Evolutionary conservation across 768 basidiomycete species (phyloP), one percentile per base, ranked within the genome.

Genomic region (Polyporus arcularius): DNA sequence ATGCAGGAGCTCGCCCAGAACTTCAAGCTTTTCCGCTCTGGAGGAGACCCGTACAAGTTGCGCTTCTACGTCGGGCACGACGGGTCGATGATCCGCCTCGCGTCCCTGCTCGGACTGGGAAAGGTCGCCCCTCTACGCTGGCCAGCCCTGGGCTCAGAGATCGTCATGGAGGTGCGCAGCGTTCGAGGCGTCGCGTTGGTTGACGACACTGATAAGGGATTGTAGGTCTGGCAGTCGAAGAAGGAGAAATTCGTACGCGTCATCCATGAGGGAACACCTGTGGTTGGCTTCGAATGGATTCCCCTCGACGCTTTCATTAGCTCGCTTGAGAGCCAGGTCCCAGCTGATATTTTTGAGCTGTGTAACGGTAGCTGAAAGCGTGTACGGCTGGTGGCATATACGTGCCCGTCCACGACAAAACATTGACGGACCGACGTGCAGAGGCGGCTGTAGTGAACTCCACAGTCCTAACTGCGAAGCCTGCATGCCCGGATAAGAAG

Each of bases 51-150:
- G 0, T 68, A 73, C 67, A 79, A 76, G 55, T 51, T 79, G 18
- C 71, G 71, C 40, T 73, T 81, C 60, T 78, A 79, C 47, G 75
- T 82, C 5, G 82, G 80, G 4, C 82, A 82, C 55, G 81, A 82
- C 54, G 79, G 80, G 8, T 74, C 78, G 10, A 79, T 82, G 75
- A 75, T 76, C 55, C 68, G 74, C 21, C 68, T 76, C 10, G 70
- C 73, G 2, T 71, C 76, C 1, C 76, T 75, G 8, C 73, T 82
- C 2, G 79, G 81, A 4, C 67, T 81, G 26, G 78, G 76, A 15
- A 67, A 68, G 28, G 46, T 57, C 18, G 60, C 60, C 8, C 66
- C 67, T 2, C 60, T 80, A 54, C 74, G 78, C 39, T 83, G 81
- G 81, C 81, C 82, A 0, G 79, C 82, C 0, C 70, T 81, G 56